Conservation (phyloP, 805 yeast genomes). For the Schwanniomyces polymorphus region DNA sequence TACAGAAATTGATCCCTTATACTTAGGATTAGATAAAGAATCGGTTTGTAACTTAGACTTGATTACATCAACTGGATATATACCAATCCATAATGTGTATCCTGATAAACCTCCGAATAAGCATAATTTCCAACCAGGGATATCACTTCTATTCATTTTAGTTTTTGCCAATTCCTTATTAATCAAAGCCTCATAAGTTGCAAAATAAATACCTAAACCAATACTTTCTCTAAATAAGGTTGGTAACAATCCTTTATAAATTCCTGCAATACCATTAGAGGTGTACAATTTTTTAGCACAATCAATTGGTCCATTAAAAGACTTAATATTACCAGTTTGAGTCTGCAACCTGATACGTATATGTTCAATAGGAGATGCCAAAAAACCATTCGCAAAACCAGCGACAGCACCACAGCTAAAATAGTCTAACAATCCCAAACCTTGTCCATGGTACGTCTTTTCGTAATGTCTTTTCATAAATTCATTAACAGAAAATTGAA, state of each 20-base stretch:
- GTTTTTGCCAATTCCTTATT: slow-evolving; percentile 54
- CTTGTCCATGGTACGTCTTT: slow-evolving; percentile 42
- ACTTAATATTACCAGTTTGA: slow-evolving; percentile 57
- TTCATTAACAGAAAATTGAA: slow-evolving; percentile 94
- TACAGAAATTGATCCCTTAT: slow-evolving; percentile 60
- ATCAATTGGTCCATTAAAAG: slow-evolving; percentile 72
- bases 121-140: slow-evolving; percentile 88
- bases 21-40: slow-evolving; percentile 57
- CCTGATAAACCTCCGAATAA: slow-evolving; percentile 90
- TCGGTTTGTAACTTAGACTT: slow-evolving; percentile 84
- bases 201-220: slow-evolving; percentile 86
- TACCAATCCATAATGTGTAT: slow-evolving; percentile 79
- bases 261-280: slow-evolving; percentile 55
- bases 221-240: slow-evolving; percentile 82
- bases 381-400: slow-evolving; percentile 83
- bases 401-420: slow-evolving; percentile 88
- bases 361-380: slow-evolving; percentile 95
- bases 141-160: slow-evolving; percentile 57
- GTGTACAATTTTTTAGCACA: slow-evolving; percentile 58
- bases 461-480: slow-evolving; percentile 82
- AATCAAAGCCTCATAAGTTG: slow-evolving; percentile 87
- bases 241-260: slow-evolving; percentile 81
- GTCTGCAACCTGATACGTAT: slow-evolving; percentile 92
- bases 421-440: slow-evolving; percentile 62
- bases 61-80: slow-evolving; percentile 88